These are phyloP conservation scores for Aureobasidium sp. DNA, from an alignment of 2,329 filamentous ascomycete genomes.

Conservation along the genomic window DNA sequence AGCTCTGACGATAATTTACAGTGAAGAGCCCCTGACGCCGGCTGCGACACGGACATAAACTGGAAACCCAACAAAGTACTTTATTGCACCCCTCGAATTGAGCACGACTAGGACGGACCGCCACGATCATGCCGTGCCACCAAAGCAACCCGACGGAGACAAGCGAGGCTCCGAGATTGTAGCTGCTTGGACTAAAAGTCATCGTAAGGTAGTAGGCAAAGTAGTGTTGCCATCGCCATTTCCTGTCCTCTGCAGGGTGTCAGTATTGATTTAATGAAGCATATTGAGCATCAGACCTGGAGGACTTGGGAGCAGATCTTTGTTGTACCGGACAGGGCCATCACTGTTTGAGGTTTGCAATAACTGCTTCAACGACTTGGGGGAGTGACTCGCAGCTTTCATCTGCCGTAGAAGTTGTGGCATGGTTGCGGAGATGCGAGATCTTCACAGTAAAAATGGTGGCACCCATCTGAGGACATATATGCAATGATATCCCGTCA, in stretches of 20 bases:
- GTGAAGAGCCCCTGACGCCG: neutral
- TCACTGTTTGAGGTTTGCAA: neutral
- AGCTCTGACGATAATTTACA: neutral
- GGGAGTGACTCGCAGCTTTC: neutral
- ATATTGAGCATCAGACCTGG: neutral
- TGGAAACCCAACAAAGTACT: neutral
- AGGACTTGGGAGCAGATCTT: neutral
- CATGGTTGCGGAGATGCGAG: neutral
- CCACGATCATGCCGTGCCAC: slow-evolving; percentile 1
- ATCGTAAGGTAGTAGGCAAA: slow-evolving; percentile 3
- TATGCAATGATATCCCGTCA: neutral
- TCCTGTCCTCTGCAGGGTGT: neutral
- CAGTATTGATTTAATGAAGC: neutral
- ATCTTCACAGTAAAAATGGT: neutral
- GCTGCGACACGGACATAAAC: slow-evolving; percentile 2
- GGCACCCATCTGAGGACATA: neutral
- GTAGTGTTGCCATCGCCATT: slow-evolving; percentile 4
- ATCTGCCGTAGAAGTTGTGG: neutral
- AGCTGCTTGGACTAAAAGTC: slow-evolving; percentile 2
- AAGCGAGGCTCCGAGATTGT: slow-evolving; percentile 3
- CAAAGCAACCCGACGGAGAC: neutral
- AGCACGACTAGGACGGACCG: neutral
- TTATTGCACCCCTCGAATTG: neutral
- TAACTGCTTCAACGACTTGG: neutral
- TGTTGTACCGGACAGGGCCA: neutral